A percentile compares a stretch with the other conserved stretches of the same genome.
Conservation (phyloP, 345 rosid species). For the Euphorbia lathyris region DNA sequence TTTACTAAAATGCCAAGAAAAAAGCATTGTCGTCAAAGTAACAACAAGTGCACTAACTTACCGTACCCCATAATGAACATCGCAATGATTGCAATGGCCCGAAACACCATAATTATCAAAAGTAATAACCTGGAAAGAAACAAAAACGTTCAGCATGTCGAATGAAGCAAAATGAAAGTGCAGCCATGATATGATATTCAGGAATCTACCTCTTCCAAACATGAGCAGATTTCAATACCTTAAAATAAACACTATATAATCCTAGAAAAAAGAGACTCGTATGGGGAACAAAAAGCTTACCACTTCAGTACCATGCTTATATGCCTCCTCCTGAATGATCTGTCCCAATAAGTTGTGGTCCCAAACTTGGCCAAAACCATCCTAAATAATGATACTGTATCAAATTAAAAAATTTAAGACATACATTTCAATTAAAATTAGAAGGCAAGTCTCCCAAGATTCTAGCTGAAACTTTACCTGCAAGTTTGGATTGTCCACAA, state of each 20-base stretch:
- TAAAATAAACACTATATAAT: too few species aligned
- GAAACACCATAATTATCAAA: conserved; percentile 78
- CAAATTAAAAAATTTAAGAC: conserved; percentile 6
- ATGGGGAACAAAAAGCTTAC: conserved; percentile 36
- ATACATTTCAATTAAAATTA: conserved; percentile 6
- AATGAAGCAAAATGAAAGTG: neutral
- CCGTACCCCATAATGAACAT: conserved; percentile 64
- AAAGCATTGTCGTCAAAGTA: neutral
- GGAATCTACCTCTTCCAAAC: too few species aligned
- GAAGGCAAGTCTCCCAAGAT: neutral
- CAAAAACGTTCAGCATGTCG: neutral
- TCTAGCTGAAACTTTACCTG: conserved; percentile 42
- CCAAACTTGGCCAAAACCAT: conserved; percentile 82
- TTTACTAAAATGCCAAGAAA: neutral
- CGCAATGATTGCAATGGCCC: conserved; percentile 81
- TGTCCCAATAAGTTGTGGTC: conserved; percentile 53
- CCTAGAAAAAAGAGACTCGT: neutral
- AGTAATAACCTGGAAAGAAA: conserved; percentile 53
- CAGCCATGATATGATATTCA: neutral
- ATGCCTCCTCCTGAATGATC: conserved; percentile 60
- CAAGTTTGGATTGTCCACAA: conserved; percentile 60
- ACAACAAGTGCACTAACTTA: conserved; percentile 27
- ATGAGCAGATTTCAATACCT: too few species aligned
- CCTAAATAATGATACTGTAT: conserved; percentile 40
- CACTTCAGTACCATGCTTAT: conserved; percentile 41